A percentile compares a stretch with the other conserved stretches of the same genome.
Conservation (phyloP, 2,329 filamentous ascomycete genomes). For the Spiromastix sp. region DNA sequence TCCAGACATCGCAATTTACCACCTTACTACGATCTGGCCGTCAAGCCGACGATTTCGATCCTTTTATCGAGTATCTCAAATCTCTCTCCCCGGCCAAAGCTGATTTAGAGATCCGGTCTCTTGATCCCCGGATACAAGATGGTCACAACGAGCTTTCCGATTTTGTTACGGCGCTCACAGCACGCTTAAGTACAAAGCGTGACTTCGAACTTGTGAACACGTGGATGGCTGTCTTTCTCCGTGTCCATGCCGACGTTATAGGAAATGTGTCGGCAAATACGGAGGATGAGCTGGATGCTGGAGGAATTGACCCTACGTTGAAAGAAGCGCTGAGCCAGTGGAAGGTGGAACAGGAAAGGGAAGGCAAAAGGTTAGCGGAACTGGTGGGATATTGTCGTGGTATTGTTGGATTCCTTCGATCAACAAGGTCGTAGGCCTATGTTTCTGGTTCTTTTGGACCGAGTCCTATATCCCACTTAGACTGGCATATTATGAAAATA, state of each 20-base stretch:
- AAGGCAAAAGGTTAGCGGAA: slow-evolving; percentile 59
- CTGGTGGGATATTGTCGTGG: slow-evolving; percentile 82
- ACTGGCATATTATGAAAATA: too few relatives aligned
- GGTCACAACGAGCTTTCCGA: slow-evolving; percentile 52
- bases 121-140: slow-evolving; percentile 34
- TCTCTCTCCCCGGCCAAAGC: slow-evolving; percentile 72
- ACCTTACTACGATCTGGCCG: slow-evolving; percentile 37
- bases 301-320: slow-evolving; percentile 36
- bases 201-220: slow-evolving; percentile 94
- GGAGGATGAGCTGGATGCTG: slow-evolving; percentile 32
- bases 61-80: slow-evolving; percentile 70
- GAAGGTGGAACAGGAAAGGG: slow-evolving; percentile 61
- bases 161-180: slow-evolving; percentile 74
- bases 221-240: slow-evolving; percentile 93
- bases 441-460: background rate
- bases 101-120: slow-evolving; percentile 81
- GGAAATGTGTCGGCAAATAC: slow-evolving; percentile 15
- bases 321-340: slow-evolving; percentile 55
- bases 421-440: slow-evolving; percentile 32
- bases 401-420: slow-evolving; percentile 71
- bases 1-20: slow-evolving; percentile 33
- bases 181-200: slow-evolving; percentile 53
- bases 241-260: slow-evolving; percentile 59
- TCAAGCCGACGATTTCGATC: slow-evolving; percentile 48
- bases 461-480: too few relatives aligned